Evolutionary conservation across 768 basidiomycete genomes (phyloP), one percentile per base, ranked within the genome.

Genomic region (Xerocomellus chrysenteron): DNA sequence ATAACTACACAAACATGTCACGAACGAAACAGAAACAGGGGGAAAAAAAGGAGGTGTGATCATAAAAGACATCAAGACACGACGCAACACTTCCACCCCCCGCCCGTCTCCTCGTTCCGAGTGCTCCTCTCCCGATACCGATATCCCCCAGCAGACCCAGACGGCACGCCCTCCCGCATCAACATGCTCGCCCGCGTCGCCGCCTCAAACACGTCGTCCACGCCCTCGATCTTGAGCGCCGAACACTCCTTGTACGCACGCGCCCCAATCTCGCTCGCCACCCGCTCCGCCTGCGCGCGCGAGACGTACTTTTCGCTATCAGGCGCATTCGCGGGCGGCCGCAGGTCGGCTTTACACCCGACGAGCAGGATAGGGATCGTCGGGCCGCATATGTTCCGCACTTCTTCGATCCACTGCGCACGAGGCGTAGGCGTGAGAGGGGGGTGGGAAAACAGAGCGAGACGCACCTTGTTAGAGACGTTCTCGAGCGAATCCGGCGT

Each of bases 401-500:
- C 97, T 78, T 98, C 97, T 73, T 96, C 94, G 72, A 94, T 97
- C 97, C 97, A 98, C 93, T 97, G 65, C 0, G 24, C 21, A 35
- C 24, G 39, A 35, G 48, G 16, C 1, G n/a, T 7, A 24, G 5
- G 19, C n/a, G 47, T 21, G n/a, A 32, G 10, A 19, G 1, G 24
- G 10, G 35, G 12, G 11, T 9, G 10, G 32, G 32, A 9, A 16
- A 24, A 26, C 26, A 26, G 30, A 8, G 4, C 2, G 7, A 13
- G 2, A 1, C 76, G 54, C 67, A 88, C 94, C 84, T 98, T 98
- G 61, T 87, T 86, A 21, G 87, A 82, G 21, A 98, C 96, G 76
- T 98, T 98, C 62, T 98, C 95, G 55, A 98, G 78, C 39, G 94
- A 96, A 75, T 98, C 97, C 24, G 93, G 94, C 37, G 94, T 94